Base-by-base conservation (phyloP, 2,329 filamentous ascomycete genomes). In the Emergomyces africanus region DNA sequence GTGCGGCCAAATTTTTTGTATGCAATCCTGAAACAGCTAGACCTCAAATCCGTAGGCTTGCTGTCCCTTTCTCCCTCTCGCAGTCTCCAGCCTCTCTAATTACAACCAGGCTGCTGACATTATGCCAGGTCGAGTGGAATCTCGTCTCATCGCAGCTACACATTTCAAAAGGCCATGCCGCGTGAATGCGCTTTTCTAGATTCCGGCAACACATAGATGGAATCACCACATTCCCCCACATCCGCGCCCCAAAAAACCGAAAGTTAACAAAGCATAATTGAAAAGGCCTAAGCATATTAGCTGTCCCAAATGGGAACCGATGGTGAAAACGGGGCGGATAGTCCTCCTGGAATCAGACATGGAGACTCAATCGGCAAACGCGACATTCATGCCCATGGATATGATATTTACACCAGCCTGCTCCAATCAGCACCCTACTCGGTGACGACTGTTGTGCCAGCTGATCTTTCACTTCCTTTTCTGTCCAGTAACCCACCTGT, bases 101-200 rank as follows among this genome's bases (percentile, higher is more conserved):
- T 25, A 41, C 15, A 30, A 18, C n/a, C 56, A 35, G 42, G 15
- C 23, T 15, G n/a, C 35, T 53, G 15, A 44, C 57, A 37, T 30
- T 33, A 12, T 57, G 18, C 58, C 59, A 81, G 78, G 75, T 82
- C 62, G 77, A 82, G 63, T 82, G 80, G 80, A 75, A 75, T 54
- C 66, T 72, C 44, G 78, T 82, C 18, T 79, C 80, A 15, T 68
- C 68, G 2, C 70, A 79, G 53, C 69, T 79, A 14, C 76, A 76
- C 50, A 80, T 82, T 58, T 78, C 77, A 41, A 82, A 82, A 57
- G 80, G 79, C 42, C 80, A 82, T 64, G 80, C 80, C 3, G 80
- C 80, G 15, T 77, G 80, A 44, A 82, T 82, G 80, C 76, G 80
- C 33, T 82, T 77, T 66, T 79, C 77, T 25, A 77, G 80, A 41